Evolutionary conservation across 495 filamentous ascomycete species (phyloP).

Genomic region (Penicillium bovifimosum): DNA sequence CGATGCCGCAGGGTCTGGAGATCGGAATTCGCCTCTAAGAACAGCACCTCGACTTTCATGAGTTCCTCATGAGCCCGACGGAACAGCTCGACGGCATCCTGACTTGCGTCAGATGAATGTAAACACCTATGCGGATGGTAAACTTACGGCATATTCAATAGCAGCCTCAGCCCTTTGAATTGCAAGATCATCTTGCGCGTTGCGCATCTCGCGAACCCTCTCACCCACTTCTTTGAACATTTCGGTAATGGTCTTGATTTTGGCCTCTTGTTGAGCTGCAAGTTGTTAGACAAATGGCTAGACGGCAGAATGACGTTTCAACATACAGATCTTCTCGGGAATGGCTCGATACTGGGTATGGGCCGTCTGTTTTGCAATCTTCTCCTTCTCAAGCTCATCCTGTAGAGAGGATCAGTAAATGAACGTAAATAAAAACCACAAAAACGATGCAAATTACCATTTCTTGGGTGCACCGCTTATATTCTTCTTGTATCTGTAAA

Average conservation of each 20-base stretch:
- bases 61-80: slow-evolving; percentile 55
- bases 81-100: slow-evolving; percentile 55
- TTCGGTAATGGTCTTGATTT: slow-evolving; percentile 36
- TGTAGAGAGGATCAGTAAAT: slow-evolving; percentile 23
- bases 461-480: slow-evolving; percentile 25
- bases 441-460: slow-evolving; percentile 26
- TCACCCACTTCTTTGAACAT: slow-evolving; percentile 39
- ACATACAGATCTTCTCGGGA: slow-evolving; percentile 63
- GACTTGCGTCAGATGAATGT: slow-evolving; percentile 20
- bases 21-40: slow-evolving; percentile 78
- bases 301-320: not conserved
- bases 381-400: slow-evolving; percentile 47
- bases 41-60: slow-evolving; percentile 58
- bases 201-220: slow-evolving; percentile 38
- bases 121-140: not conserved
- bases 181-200: slow-evolving; percentile 50
- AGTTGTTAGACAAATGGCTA: slow-evolving; percentile 10
- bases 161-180: slow-evolving; percentile 59
- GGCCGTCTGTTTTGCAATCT: slow-evolving; percentile 53
- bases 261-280: slow-evolving; percentile 50
- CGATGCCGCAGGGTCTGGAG: slow-evolving; percentile 55
- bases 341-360: slow-evolving; percentile 56
- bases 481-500: slow-evolving; percentile 27
- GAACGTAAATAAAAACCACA: not conserved
- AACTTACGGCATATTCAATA: slow-evolving; percentile 59